Conservation (phyloP, 176 grass and related monocot genomes). For the Aegilops sharonensis region DNA sequence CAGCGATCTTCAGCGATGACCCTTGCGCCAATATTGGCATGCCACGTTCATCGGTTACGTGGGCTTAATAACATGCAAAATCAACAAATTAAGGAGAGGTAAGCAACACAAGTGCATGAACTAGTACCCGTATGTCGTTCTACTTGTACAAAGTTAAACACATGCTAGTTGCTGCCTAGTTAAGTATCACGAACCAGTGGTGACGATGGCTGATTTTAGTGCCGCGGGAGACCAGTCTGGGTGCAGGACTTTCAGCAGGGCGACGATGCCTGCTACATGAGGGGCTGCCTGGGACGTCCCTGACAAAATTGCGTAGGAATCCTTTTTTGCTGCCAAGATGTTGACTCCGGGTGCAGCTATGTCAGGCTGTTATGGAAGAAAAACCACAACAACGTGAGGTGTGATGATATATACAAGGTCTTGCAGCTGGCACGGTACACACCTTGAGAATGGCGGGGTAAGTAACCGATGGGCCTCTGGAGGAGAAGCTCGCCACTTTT, state of each 20-base stretch:
- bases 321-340: conserved; percentile 17
- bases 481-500: no score
- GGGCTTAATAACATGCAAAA: neutral
- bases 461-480: no score
- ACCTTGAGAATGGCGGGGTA: no score
- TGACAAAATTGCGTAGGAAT: neutral
- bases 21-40: conserved; percentile 34
- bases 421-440: no score
- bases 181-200: no score
- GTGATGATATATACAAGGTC: no score
- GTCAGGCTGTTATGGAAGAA: neutral
- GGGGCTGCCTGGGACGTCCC: conserved; percentile 33
- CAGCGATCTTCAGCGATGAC: neutral
- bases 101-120: neutral
- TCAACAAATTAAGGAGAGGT: neutral
- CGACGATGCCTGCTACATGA: neutral
- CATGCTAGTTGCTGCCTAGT: no score
- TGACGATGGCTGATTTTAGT: no score
- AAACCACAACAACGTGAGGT: neutral
- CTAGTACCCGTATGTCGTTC: accelerated
- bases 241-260: no score
- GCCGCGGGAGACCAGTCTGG: no score
- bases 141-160: no score
- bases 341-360: conserved; percentile 26
- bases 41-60: neutral